phyloP scores from a whole-genome alignment of 1,284 basidiomycete genomes.

The Takashimella koratensis region DNA sequence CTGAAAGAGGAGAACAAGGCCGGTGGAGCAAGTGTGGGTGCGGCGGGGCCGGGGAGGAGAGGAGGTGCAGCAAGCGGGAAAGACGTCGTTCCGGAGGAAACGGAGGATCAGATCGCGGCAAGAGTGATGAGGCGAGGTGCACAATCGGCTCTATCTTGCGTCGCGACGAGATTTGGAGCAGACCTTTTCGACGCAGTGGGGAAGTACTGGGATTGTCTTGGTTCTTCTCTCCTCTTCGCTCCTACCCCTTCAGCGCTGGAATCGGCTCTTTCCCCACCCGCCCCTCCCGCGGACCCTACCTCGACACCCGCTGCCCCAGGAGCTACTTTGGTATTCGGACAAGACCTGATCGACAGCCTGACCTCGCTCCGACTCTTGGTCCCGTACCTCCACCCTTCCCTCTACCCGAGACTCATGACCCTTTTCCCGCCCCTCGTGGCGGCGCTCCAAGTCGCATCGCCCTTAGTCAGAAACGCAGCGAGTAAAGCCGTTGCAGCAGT shows the following conservation, averaged over 20 bases:
- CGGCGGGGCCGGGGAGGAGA: background rate
- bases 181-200: slow-evolving; percentile 73
- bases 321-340: slow-evolving; percentile 55
- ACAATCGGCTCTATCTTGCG: slow-evolving; percentile 70
- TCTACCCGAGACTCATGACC: slow-evolving; percentile 66
- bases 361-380: slow-evolving; percentile 82
- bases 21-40: slow-evolving; percentile 34
- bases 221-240: slow-evolving; percentile 57
- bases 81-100: slow-evolving; percentile 51
- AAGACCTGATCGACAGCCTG: slow-evolving; percentile 88
- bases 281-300: background rate
- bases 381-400: slow-evolving; percentile 66
- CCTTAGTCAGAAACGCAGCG: slow-evolving; percentile 83
- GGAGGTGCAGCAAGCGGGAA: slow-evolving; percentile 35
- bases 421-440: slow-evolving; percentile 73
- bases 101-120: slow-evolving; percentile 54
- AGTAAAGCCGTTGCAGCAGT: slow-evolving; percentile 83
- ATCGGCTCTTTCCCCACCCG: background rate
- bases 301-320: background rate
- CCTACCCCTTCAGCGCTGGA: background rate
- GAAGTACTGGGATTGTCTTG: slow-evolving; percentile 91
- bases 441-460: slow-evolving; percentile 76
- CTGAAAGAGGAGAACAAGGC: slow-evolving; percentile 55
- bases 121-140: slow-evolving; percentile 70
- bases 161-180: slow-evolving; percentile 75